Percentiles rank a stretch among this genome's conserved stretches.
phyloP scores from a whole-genome alignment of 768 basidiomycete species.

The Termitomyces sp. region DNA sequence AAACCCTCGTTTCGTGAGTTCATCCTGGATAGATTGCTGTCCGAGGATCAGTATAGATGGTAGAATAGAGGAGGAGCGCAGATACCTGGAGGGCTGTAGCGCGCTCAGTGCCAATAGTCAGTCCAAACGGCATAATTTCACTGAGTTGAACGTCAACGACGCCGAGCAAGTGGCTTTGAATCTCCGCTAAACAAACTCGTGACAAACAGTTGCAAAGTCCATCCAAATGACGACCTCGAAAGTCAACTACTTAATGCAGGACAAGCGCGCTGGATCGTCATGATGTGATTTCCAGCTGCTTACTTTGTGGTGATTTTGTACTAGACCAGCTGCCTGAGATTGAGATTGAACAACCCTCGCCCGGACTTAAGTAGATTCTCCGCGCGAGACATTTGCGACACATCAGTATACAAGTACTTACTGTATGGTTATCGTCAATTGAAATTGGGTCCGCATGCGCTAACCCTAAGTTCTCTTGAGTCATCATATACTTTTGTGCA shows the following conservation, averaged over 20 bases:
- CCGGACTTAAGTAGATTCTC: neutral
- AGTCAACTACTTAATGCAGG: too few relatives aligned
- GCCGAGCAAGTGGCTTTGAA: slow-evolving; percentile 25
- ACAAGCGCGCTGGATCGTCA: too few relatives aligned
- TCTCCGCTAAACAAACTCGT: slow-evolving; percentile 22
- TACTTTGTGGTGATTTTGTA: neutral
- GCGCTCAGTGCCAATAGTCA: slow-evolving; percentile 77
- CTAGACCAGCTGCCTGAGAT: neutral
- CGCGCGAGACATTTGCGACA: neutral
- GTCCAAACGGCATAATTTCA: slow-evolving; percentile 63
- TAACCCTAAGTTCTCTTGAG: neutral
- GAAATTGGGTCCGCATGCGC: neutral
- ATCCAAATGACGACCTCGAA: neutral
- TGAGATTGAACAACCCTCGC: neutral
- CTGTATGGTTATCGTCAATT: too few relatives aligned
- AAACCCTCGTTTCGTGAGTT: slow-evolving; percentile 70
- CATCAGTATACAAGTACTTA: too few relatives aligned
- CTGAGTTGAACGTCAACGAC: slow-evolving; percentile 19
- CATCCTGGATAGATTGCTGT: slow-evolving; percentile 77
- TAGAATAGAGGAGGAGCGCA: neutral
- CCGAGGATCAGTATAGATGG: slow-evolving; percentile 8
- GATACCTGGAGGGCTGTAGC: slow-evolving; percentile 66
- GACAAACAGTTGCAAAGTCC: slow-evolving; percentile 10
- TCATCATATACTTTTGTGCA: neutral
- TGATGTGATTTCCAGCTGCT: too few relatives aligned